A percentile compares a stretch with the other conserved stretches of the same genome.
Conservation (phyloP, 2,329 filamentous ascomycete species). For the Microsporum canis region DNA sequence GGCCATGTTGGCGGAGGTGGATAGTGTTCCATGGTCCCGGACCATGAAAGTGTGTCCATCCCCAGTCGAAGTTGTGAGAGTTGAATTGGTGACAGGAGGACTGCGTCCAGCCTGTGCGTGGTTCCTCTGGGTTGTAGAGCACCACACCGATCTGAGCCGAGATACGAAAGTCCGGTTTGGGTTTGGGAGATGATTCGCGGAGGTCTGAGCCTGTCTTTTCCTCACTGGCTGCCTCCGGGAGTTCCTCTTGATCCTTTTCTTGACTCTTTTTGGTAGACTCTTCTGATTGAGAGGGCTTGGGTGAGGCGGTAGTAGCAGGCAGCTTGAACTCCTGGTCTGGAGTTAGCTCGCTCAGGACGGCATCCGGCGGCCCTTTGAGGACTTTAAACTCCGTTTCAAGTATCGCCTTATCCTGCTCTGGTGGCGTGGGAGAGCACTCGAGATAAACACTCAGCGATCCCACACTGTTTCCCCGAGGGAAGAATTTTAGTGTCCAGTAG, state of each 20-base stretch:
- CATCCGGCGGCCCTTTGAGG: conserved; percentile 28
- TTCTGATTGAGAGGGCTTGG: conserved; percentile 8
- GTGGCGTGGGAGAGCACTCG: conserved; percentile 46
- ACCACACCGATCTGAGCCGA: conserved; percentile 53
- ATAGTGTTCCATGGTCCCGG: conserved; percentile 49
- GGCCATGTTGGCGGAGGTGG: conserved; percentile 44
- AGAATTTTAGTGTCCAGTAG: conserved; percentile 57
- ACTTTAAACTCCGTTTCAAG: conserved; percentile 33
- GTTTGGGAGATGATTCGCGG: conserved; percentile 8
- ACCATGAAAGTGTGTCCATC: conserved; percentile 51
- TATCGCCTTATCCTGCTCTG: conserved; percentile 27
- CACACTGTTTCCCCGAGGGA: conserved; percentile 49
- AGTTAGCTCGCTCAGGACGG: conserved; percentile 21
- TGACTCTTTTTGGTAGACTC: conserved; percentile 10
- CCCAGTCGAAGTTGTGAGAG: conserved; percentile 48
- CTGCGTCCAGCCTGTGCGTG: conserved; percentile 46
- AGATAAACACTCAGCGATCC: conserved; percentile 50
- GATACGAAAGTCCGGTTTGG: conserved; percentile 31
- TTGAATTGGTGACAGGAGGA: conserved; percentile 50
- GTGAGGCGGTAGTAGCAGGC: conserved; percentile 15
- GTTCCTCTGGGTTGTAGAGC: conserved; percentile 53
- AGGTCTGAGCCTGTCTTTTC: conserved; percentile 7
- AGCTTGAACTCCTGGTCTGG: conserved; percentile 26
- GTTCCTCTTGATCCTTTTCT: conserved; percentile 9
- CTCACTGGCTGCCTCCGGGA: neutral